A percentile compares a stretch with the other conserved stretches of the same genome.
phyloP scores from a whole-genome alignment of 208 protist genomes.

The Leishmania martiniquensis region DNA sequence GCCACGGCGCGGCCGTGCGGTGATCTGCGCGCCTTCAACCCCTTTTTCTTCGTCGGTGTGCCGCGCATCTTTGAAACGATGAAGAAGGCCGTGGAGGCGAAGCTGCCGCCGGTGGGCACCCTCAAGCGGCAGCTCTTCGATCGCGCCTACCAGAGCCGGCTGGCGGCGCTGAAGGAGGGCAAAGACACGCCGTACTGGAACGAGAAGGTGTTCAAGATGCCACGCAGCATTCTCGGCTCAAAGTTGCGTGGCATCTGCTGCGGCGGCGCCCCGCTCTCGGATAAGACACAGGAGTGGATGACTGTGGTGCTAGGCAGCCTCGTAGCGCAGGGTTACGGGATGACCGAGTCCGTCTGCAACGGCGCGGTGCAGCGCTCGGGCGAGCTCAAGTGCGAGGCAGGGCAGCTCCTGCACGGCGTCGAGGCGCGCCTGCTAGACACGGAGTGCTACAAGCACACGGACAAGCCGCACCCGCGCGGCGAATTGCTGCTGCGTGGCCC shows the following conservation, averaged over 20 bases:
- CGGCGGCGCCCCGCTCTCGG: constrained; percentile 84
- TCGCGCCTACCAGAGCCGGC: constrained; percentile 59
- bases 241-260: constrained; percentile 67
- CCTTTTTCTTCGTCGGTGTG: constrained; percentile 83
- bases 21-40: constrained; percentile 78
- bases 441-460: constrained; percentile 84
- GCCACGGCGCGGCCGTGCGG: constrained; percentile 68
- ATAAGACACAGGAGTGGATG: constrained; percentile 85
- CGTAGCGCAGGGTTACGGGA: constrained; percentile 88
- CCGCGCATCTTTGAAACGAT: constrained; percentile 91
- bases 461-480: constrained; percentile 78
- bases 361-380: constrained; percentile 63
- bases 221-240: constrained; percentile 62
- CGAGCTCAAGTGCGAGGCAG: constrained; percentile 71
- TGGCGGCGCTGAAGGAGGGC: constrained; percentile 61
- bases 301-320: constrained; percentile 68
- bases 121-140: constrained; percentile 83
- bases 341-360: constrained; percentile 91
- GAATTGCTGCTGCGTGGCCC: constrained; percentile 85
- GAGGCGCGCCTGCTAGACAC: constrained; percentile 94
- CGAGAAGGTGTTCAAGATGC: constrained; percentile 75
- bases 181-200: constrained; percentile 90
- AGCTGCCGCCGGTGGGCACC: constrained; percentile 55
- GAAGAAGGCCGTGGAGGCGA: constrained; percentile 80
- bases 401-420: constrained; percentile 62